Percentiles rank a stretch among this genome's conserved stretches.
Conservation (phyloP, 192 early-diverging fungal species). For the Haplosporangium gracile region DNA sequence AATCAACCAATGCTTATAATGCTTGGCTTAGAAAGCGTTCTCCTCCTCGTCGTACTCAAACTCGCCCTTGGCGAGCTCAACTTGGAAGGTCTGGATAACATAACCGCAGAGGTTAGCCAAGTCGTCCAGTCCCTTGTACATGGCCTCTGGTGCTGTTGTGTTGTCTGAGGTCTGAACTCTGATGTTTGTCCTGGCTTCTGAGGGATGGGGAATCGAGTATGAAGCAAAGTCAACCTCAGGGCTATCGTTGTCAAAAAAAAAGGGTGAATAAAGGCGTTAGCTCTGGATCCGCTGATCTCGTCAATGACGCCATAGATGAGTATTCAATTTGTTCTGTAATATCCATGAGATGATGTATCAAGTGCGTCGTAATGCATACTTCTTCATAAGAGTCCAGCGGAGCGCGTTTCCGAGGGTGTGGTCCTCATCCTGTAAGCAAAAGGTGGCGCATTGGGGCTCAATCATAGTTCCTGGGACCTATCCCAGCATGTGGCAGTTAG, state of each 20-base stretch:
- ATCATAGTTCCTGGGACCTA: slow-evolving; percentile 69
- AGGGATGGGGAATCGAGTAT: slow-evolving; percentile 98
- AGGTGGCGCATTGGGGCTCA: slow-evolving; percentile 87
- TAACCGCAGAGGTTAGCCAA: slow-evolving; percentile 79
- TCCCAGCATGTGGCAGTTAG: neutral
- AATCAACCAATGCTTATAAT: neutral
- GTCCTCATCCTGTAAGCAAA: slow-evolving; percentile 93
- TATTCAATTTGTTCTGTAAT: neutral
- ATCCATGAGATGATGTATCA: neutral
- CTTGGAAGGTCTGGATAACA: slow-evolving; percentile 72
- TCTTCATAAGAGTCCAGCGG: slow-evolving; percentile 95
- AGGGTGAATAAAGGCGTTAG: neutral
- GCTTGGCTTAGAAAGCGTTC: slow-evolving; percentile 27
- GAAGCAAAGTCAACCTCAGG: slow-evolving; percentile 92
- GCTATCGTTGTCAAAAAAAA: slow-evolving; percentile 57
- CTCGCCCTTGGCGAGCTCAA: slow-evolving; percentile 69
- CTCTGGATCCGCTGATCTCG: too few species aligned
- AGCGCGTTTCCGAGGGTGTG: slow-evolving; percentile 97
- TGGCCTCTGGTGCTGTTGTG: slow-evolving; percentile 86
- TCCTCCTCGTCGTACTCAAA: slow-evolving; percentile 67
- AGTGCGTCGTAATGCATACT: slow-evolving; percentile 66
- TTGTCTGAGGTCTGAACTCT: slow-evolving; percentile 91
- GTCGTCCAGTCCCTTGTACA: slow-evolving; percentile 91
- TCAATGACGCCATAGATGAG: too few species aligned
- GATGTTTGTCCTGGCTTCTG: slow-evolving; percentile 90